These are phyloP conservation scores for Kingdonia uniflora DNA, from an alignment of 164 flowering plant genomes.

Conservation along the genomic window DNA sequence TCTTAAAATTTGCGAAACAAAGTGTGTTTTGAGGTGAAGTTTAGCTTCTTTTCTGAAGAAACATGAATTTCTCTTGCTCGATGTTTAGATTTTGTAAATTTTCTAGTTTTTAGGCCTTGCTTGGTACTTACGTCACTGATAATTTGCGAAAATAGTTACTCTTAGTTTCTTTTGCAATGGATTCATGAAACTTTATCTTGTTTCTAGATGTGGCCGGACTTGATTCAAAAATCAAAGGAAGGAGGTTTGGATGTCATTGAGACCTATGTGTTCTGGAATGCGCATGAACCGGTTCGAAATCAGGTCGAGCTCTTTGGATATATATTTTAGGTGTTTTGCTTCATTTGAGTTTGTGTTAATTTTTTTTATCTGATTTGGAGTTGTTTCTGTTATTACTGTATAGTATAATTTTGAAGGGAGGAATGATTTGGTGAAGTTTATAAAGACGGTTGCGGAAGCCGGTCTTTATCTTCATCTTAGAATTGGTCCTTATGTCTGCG, in stretches of 20 bases:
- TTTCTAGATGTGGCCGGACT: conserved; percentile 93
- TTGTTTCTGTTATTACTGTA: conserved; percentile 3
- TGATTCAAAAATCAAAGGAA: conserved; percentile 83
- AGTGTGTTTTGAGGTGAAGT: too few relatives aligned
- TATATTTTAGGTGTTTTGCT: too few relatives aligned
- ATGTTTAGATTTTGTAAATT: too few relatives aligned
- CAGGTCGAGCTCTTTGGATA: conserved; percentile 40
- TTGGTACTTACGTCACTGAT: too few relatives aligned
- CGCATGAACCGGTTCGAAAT: conserved; percentile 69
- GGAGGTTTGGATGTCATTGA: conserved; percentile 94
- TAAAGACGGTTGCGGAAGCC: conserved; percentile 68
- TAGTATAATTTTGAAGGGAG: conserved; percentile 90
- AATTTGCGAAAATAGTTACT: too few relatives aligned
- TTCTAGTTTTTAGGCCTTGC: too few relatives aligned
- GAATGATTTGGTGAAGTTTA: conserved; percentile 72
- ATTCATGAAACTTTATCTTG: too few relatives aligned
- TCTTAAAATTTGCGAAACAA: too few relatives aligned
- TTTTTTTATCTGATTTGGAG: not conserved
- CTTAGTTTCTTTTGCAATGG: too few relatives aligned
- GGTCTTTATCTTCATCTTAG: conserved; percentile 81
- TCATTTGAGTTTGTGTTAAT: not conserved
- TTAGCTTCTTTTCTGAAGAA: too few relatives aligned
- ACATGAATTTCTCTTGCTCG: too few relatives aligned
- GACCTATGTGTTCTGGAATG: conserved; percentile 92
- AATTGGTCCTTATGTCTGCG: conserved; percentile 95